Conservation (phyloP, 73 alveolate genomes). For the Tetrahymena elliotti region DNA sequence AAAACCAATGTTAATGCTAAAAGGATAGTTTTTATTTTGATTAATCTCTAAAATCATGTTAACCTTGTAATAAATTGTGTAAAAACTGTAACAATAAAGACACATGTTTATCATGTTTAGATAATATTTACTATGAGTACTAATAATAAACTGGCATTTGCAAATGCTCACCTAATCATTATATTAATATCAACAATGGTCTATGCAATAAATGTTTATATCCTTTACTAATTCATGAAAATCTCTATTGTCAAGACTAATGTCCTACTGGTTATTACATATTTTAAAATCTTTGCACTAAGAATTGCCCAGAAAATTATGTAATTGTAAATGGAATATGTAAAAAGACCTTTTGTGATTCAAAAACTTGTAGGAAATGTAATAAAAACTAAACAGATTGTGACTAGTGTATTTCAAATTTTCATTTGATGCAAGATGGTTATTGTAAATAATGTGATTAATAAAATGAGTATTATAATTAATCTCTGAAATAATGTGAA, state of each 20-base stretch:
- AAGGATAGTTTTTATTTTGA: not conserved
- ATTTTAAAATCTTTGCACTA: not conserved
- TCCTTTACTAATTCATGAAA: not conserved
- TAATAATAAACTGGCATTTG: not conserved
- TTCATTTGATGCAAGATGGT: not conserved
- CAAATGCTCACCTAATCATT: not conserved
- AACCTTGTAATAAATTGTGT: not conserved
- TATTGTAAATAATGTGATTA: not conserved
- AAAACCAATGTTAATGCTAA: not conserved
- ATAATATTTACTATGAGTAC: not conserved
- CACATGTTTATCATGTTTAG: not conserved
- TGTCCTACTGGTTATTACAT: not conserved
- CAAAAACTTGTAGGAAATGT: not conserved
- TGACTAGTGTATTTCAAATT: not conserved
- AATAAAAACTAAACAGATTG: not conserved
- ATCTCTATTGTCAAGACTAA: not conserved
- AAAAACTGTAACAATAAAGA: not conserved
- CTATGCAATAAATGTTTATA: not conserved
- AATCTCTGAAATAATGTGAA: not conserved
- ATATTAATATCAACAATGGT: not conserved
- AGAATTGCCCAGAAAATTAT: not conserved
- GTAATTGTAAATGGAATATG: not conserved
- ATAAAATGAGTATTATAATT: not conserved
- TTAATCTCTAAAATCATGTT: not conserved
- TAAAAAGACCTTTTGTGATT: not conserved